A percentile compares a stretch with the other conserved stretches of the same genome.
Conservation (phyloP, 2,329 filamentous ascomycete species). For the Microdochium bolleyi region DNA sequence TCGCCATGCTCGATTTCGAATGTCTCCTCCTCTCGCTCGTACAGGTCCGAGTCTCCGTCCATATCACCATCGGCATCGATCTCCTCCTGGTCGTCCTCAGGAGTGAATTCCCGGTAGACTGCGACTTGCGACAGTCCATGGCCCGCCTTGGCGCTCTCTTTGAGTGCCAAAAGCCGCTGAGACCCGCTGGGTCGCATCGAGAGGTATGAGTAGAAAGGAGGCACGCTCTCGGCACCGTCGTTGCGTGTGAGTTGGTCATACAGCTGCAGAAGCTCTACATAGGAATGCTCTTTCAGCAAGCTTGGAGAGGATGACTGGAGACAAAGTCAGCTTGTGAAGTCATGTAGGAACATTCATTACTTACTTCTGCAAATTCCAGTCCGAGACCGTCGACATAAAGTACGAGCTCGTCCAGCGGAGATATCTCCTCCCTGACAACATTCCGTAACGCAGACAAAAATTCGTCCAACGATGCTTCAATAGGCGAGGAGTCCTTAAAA, state of each 20-base stretch:
- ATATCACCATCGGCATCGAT: background rate
- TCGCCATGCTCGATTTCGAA: conserved; percentile 5
- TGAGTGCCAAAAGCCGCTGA: conserved; percentile 20
- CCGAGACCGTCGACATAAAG: conserved; percentile 22
- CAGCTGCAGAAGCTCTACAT: conserved; percentile 18
- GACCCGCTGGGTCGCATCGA: conserved; percentile 20
- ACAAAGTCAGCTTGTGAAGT: conserved; percentile 8
- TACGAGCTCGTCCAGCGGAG: conserved; percentile 22
- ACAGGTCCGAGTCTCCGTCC: conserved; percentile 7
- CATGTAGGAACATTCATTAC: too few species aligned
- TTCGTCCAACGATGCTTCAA: conserved; percentile 14
- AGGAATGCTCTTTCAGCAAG: conserved; percentile 19
- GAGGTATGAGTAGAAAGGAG: conserved; percentile 21
- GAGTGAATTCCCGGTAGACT: conserved; percentile 17
- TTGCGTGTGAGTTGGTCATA: conserved; percentile 22
- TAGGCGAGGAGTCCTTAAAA: conserved; percentile 16
- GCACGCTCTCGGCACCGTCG: conserved; percentile 12
- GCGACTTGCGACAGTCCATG: conserved; percentile 21
- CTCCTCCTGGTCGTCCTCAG: background rate
- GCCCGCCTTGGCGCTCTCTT: conserved; percentile 19
- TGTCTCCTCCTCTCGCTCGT: conserved; percentile 16
- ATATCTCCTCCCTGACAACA: conserved; percentile 22
- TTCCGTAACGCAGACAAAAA: conserved; percentile 20
- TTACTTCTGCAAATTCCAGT: conserved; percentile 23
- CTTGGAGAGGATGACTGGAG: conserved; percentile 17